Conservation (phyloP, 164 flowering plant species). For the Buxus sempervirens region DNA sequence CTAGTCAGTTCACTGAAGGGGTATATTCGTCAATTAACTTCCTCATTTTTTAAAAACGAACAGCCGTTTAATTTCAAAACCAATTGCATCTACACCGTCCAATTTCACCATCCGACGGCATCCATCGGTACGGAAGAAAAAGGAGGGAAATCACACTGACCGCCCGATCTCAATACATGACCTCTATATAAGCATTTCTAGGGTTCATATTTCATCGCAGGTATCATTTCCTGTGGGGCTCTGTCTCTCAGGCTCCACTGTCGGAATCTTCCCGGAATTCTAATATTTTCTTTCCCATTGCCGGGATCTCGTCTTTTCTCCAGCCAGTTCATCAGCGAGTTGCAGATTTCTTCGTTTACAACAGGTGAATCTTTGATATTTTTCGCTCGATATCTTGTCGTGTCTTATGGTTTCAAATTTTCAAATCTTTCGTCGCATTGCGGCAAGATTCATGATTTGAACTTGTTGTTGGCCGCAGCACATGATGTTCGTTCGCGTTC, state of each 20-base stretch:
- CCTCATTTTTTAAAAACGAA: slow-evolving; percentile 8
- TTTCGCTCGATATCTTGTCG: not conserved
- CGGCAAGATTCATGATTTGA: not conserved
- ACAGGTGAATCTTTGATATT: slow-evolving; percentile 1
- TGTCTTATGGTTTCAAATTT: not conserved
- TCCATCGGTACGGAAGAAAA: slow-evolving; percentile 10
- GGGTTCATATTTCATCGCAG: slow-evolving; percentile 2
- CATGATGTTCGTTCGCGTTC: not conserved
- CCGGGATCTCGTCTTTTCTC: not conserved
- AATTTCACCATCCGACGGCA: slow-evolving; percentile 21
- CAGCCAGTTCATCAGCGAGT: not conserved
- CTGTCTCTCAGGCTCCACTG: not conserved
- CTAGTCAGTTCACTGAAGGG: too few relatives aligned
- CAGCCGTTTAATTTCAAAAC: not conserved
- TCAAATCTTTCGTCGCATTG: not conserved
- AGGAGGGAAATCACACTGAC: slow-evolving; percentile 25
- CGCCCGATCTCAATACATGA: slow-evolving; percentile 16
- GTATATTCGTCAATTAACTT: too few relatives aligned
- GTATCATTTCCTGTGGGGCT: not conserved
- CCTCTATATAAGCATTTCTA: slow-evolving; percentile 15
- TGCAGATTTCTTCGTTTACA: not conserved
- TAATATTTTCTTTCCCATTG: not conserved
- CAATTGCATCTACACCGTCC: slow-evolving; percentile 13
- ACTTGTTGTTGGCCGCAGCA: not conserved
- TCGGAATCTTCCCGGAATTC: not conserved